These are phyloP conservation scores for Termitomyces sp. DNA, from an alignment of 768 basidiomycete species.

Conservation along the genomic window DNA sequence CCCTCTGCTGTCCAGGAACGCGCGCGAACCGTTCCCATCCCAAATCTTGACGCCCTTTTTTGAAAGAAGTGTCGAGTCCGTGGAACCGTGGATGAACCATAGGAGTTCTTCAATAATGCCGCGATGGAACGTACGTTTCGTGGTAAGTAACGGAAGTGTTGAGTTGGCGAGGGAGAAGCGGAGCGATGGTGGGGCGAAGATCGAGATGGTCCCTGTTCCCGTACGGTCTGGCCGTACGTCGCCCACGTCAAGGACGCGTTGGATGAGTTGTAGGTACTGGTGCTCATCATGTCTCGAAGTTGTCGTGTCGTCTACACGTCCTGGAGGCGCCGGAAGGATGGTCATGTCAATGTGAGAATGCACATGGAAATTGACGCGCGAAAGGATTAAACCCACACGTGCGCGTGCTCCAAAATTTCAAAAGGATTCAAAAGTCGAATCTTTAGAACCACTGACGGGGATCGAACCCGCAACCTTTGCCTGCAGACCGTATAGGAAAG, in stretches of 20 bases:
- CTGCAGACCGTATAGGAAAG: constrained; percentile 8
- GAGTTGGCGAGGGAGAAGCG: constrained; percentile 80
- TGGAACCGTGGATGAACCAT: constrained; percentile 88
- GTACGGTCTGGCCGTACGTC: constrained; percentile 86
- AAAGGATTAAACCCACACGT: neutral
- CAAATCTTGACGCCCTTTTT: constrained; percentile 91
- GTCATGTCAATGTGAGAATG: neutral
- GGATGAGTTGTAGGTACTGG: constrained; percentile 85
- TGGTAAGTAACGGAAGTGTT: constrained; percentile 86
- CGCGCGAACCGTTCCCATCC: constrained; percentile 93
- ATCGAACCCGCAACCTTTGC: constrained; percentile 16
- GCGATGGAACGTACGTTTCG: constrained; percentile 89
- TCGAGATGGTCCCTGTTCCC: constrained; percentile 86
- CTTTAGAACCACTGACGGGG: constrained; percentile 10
- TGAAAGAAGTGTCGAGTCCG: constrained; percentile 72
- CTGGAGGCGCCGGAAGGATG: neutral
- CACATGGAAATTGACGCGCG: neutral
- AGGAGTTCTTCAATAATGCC: constrained; percentile 92
- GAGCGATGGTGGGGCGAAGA: constrained; percentile 88
- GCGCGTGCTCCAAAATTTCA: neutral
- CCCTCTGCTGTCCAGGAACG: constrained; percentile 81
- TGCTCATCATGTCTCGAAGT: constrained; percentile 70
- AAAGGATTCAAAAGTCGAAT: neutral
- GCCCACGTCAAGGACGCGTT: constrained; percentile 68
- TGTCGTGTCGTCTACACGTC: constrained; percentile 49